A percentile compares a stretch with the other conserved stretches of the same genome.
Conservation (phyloP, 805 yeast genomes). For the Cyberlindnera maclurae region DNA sequence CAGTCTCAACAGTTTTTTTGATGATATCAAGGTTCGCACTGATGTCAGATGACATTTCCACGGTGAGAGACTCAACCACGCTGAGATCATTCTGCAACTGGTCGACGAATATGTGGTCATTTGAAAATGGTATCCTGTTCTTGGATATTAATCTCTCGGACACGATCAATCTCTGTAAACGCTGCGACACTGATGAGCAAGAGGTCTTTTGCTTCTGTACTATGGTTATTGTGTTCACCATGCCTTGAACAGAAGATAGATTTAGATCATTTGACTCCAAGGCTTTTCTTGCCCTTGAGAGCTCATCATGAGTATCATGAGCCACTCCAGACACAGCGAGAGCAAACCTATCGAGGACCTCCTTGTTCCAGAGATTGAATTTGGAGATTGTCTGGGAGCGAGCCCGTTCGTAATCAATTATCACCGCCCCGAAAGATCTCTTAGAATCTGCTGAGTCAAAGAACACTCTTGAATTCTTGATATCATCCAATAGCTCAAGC, state of each 20-base stretch:
- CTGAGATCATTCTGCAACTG: slow-evolving; percentile 48
- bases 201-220: slow-evolving; percentile 27
- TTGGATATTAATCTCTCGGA: slow-evolving; percentile 35
- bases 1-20: slow-evolving; percentile 34
- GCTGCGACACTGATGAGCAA: slow-evolving; percentile 1
- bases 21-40: slow-evolving; percentile 36
- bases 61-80: slow-evolving; percentile 34
- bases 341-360: slow-evolving; percentile 35
- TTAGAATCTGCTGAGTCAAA: slow-evolving; percentile 45
- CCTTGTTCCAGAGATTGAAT: slow-evolving; percentile 53
- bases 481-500: slow-evolving; percentile 39
- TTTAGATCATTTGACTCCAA: slow-evolving; percentile 32
- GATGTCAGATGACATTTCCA: slow-evolving; percentile 30
- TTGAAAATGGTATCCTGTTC: slow-evolving; percentile 40
- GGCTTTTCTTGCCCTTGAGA: slow-evolving; percentile 28
- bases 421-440: slow-evolving; percentile 34
- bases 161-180: slow-evolving; percentile 8
- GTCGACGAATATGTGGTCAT: slow-evolving; percentile 53
- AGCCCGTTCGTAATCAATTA: slow-evolving; percentile 44
- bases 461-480: slow-evolving; percentile 34
- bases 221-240: slow-evolving; percentile 31
- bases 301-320: slow-evolving; percentile 23
- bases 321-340: slow-evolving; percentile 28
- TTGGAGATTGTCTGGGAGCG: slow-evolving; percentile 45
- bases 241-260: slow-evolving; percentile 31